Conservation (phyloP, 2,329 filamentous ascomycete species). For the Didymosphaeria variabile region DNA sequence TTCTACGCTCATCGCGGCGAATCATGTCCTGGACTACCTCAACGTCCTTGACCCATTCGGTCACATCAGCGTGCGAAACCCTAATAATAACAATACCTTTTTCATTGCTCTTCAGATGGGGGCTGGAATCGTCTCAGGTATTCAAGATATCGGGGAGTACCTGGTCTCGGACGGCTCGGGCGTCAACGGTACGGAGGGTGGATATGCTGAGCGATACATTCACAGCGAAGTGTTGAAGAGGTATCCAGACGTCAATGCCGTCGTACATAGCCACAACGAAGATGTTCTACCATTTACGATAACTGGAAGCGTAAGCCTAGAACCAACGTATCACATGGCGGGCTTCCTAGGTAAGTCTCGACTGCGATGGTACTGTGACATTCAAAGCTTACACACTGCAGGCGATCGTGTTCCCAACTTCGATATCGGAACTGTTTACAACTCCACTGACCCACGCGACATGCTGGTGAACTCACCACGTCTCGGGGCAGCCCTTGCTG, state of each 20-base stretch:
- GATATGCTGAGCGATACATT: slow-evolving; percentile 52
- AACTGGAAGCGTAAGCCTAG: slow-evolving; percentile 17
- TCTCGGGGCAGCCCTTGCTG: slow-evolving; percentile 34
- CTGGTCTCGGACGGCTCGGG: slow-evolving; percentile 42
- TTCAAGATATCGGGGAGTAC: slow-evolving; percentile 51
- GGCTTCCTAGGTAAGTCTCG: slow-evolving; percentile 38
- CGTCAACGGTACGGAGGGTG: slow-evolving; percentile 28
- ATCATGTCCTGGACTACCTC: slow-evolving; percentile 61
- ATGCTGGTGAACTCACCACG: slow-evolving; percentile 34
- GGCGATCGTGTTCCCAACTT: slow-evolving; percentile 34
- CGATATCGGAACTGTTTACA: slow-evolving; percentile 32
- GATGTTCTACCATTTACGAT: slow-evolving; percentile 48
- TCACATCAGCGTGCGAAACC: slow-evolving; percentile 62
- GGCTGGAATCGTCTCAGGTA: slow-evolving; percentile 47
- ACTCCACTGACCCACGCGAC: slow-evolving; percentile 25
- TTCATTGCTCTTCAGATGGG: slow-evolving; percentile 48
- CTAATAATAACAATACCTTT: slow-evolving; percentile 52
- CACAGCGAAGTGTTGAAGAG: slow-evolving; percentile 49
- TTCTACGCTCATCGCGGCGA: slow-evolving; percentile 51
- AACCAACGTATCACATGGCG: slow-evolving; percentile 48
- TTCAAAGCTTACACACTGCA: slow-evolving; percentile 1
- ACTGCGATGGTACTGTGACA: no score
- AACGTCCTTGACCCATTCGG: slow-evolving; percentile 61
- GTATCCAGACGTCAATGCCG: slow-evolving; percentile 48
- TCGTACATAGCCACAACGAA: slow-evolving; percentile 51